Evolutionary conservation across 495 filamentous ascomycete species (phyloP), one percentile per base, ranked within the genome.

Genomic region (Penicillium macrosclerotiorum): DNA sequence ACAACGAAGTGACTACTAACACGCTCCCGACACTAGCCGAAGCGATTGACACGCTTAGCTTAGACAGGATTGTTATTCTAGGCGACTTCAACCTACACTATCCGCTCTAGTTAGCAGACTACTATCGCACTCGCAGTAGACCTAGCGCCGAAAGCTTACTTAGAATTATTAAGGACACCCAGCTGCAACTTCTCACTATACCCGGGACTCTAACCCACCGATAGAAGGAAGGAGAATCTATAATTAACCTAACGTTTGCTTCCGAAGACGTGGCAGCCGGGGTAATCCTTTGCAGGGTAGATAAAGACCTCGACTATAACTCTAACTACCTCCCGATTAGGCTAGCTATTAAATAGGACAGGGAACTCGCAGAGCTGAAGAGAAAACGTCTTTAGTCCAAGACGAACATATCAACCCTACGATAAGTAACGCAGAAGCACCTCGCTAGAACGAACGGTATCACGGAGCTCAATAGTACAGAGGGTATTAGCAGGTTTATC

Each of bases 201-300:
- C 33, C 33, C 33, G 33, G 33, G 20, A 36, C 33, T 17, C 33
- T 18, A 36, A 36, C 33, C 18, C 33, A 36, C 33, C 33, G 33
- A 36, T 36, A 18, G 33, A 36, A 36, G 33, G 33, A 17, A 18
- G 14, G 33, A 36, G 33, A 36, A 36, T 18, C 13, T n/a, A n/a
- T n/a, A n/a, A n/a, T n/a, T n/a, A n/a, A n/a, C n/a, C n/a, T n/a
- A n/a, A n/a, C n/a, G n/a, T 17, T 36, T 17, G 33, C 33, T 5
- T 36, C 33, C n/a, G 33, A 36, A 19, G 33, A 20, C 33, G 14
- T 36, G 20, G 33, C 33, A 36, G 33, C 33, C 13, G 1, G 33
- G 4, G 33, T 36, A 1, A 36, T 18, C 14, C 14, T 18, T 36
- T 36, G 14, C 33, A 36, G 20, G 33, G 20, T 36, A 14, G 33